Evolutionary conservation across 257 asterid species (phyloP), one percentile per base, ranked within the genome.

Genomic region (Solanum ahanhuiri): DNA sequence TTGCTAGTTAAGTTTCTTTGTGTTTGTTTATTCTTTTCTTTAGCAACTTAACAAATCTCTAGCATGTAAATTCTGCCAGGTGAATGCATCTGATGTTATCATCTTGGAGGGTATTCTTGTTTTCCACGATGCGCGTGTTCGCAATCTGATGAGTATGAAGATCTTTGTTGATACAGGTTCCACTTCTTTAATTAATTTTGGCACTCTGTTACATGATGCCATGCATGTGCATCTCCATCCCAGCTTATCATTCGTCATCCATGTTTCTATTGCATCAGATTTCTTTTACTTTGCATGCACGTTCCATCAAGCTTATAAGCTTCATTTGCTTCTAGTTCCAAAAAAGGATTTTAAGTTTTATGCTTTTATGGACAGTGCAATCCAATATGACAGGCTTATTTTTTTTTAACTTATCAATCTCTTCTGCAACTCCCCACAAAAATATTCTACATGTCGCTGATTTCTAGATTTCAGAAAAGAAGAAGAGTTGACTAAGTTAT

Each of bases 31-130:
- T 45, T 79, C 84, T 48, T 81, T 48, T 15, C 34, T 25, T 81
- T 81, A 17, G 41, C 67, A 48, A 48, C 67, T 77, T 25, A 81
- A 17, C 30, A 48, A 48, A 81, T 81, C 67, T 48, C 41, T 81
- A 28, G 84, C 43, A 48, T 81, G 84, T 45, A 81, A 81, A 81
- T 81, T 77, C 69, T 87, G 4, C 39, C 86, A 97, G 99, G 99
- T 97, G 76, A 97, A 97, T 93, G 98, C 99, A 77, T 95, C 98
- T 79, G 98, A 97, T 88, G 99, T 97, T 66, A 97, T 97, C 90
- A 97, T 97, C 86, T 89, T 97, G 89, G 99, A 97, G 90, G 99
- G 99, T 64, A 97, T 97, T 91, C 98, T 97, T 48, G 98, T 97
- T 86, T 97, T 97, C 89, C 99, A 97, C 83, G 99, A 97, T 81